Base-by-base conservation (phyloP, 805 yeast genomes). In the Nakazawaea siamensis region DNA sequence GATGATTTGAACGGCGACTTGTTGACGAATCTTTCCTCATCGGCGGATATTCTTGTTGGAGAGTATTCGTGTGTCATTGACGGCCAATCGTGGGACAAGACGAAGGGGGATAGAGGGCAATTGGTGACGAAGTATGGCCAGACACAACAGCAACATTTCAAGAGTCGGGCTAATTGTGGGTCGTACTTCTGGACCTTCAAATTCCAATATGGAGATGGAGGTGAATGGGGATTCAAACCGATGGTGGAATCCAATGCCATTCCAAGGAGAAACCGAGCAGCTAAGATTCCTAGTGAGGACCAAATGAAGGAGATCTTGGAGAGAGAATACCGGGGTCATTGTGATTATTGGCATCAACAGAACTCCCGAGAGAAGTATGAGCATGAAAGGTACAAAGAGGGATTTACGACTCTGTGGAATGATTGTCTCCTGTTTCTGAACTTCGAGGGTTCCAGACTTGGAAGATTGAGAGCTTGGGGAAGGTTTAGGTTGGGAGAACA, bases 161-260 rank as follows among this genome's bases (percentile, higher is more conserved):
- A 53, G 4, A 46, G 68, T 25, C 58, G 80, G 24, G 79, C 90
- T 1, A 54, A 65, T 8, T 69, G 75, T 38, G 97, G 97, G 0
- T 67, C 73, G 39, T 88, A 69, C 55, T 90, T 92, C 57, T 90
- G 97, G 97, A 83, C 95, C 2, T 82, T 61, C 54, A 85, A 86
- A 57, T 88, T 88, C 51, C 73, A 80, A 51, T 66, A 76, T 38
- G 97, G 97, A 2, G 80, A 79, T 50, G 97, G 97, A 28, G 97
- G 97, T 12, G 97, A 86, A 58, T 90, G 97, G 97, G 97, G 92
- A 33, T 80, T 85, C 57, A 66, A 69, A 17, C 82, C 86, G 24
- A 84, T 83, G 87, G 61, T 68, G 15, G 76, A 79, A 16, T 58
- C 60, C 34, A 86, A 85, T 1, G 71, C 76, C 7, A 54, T 76